A percentile compares a stretch with the other conserved stretches of the same genome.
phyloP scores from a whole-genome alignment of 129 eudicot genomes.

The Mikania micrantha region DNA sequence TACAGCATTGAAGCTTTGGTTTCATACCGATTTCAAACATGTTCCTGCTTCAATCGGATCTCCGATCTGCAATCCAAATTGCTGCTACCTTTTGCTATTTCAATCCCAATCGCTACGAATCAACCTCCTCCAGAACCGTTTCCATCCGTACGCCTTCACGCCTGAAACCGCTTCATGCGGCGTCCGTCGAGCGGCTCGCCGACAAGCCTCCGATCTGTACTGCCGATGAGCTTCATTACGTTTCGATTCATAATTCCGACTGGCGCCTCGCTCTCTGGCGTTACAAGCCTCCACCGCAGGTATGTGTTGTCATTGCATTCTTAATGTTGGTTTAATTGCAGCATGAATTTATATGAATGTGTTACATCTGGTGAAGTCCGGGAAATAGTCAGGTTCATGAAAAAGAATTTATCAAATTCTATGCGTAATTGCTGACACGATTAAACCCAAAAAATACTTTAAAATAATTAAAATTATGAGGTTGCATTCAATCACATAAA shows the following conservation, averaged over 20 bases:
- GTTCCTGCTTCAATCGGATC: slow-evolving; percentile 33
- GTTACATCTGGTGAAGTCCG: too few relatives aligned
- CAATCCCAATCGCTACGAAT: slow-evolving; percentile 25
- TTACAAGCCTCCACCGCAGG: slow-evolving; percentile 62
- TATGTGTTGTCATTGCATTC: not conserved
- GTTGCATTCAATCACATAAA: too few relatives aligned
- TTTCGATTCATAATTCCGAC: slow-evolving; percentile 46
- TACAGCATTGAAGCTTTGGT: not conserved
- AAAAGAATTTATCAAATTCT: too few relatives aligned
- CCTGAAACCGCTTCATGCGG: slow-evolving; percentile 4
- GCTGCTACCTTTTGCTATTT: slow-evolving; percentile 33
- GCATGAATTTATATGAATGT: not conserved
- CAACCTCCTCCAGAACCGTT: slow-evolving; percentile 9
- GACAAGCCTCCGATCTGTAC: slow-evolving; percentile 63
- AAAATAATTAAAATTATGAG: too few relatives aligned
- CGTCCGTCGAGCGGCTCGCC: slow-evolving; percentile 14
- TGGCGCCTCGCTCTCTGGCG: slow-evolving; percentile 92
- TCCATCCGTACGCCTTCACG: slow-evolving; percentile 26
- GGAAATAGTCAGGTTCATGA: too few relatives aligned
- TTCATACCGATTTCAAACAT: slow-evolving; percentile 8
- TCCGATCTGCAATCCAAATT: slow-evolving; percentile 46
- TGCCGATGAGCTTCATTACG: slow-evolving; percentile 85
- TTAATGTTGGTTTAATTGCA: not conserved
- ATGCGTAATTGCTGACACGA: too few relatives aligned
- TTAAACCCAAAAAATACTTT: too few relatives aligned